Percentiles rank a stretch among this genome's conserved stretches.
Conservation (phyloP, 2,329 filamentous ascomycete genomes). For the Ceratocystis ficicola region DNA sequence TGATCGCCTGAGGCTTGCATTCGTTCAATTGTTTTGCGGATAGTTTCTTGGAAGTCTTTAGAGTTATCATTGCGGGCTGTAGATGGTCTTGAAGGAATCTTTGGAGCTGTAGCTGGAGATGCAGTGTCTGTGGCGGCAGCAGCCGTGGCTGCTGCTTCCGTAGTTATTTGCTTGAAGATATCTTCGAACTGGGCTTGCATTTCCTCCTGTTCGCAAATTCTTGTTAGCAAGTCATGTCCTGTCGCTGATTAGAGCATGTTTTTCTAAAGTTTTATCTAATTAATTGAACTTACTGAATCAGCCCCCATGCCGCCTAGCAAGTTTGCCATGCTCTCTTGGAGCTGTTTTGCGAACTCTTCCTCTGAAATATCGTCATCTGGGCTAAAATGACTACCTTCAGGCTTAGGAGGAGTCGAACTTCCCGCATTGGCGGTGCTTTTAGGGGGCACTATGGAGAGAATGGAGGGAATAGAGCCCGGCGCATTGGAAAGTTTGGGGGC, state of each 20-base stretch:
- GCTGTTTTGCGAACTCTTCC: conserved; percentile 21
- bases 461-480: conserved; percentile 6
- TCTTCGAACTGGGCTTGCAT: conserved; percentile 69
- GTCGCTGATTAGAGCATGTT: background rate
- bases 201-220: conserved; percentile 14
- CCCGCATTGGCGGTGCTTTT: conserved; percentile 26
- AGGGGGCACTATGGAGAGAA: conserved; percentile 31
- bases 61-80: conserved; percentile 31
- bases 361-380: conserved; percentile 21
- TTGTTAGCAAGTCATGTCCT: background rate
- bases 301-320: conserved; percentile 20
- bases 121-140: conserved; percentile 25
- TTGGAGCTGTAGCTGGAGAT: conserved; percentile 26
- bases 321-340: conserved; percentile 21
- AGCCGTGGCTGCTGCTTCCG: conserved; percentile 27
- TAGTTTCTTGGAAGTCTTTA: conserved; percentile 81
- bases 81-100: conserved; percentile 32
- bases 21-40: conserved; percentile 85
- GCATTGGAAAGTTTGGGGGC: conserved; percentile 30
- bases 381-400: background rate
- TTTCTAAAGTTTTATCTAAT: background rate
- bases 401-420: background rate
- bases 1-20: conserved; percentile 84
- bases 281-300: conserved; percentile 18
- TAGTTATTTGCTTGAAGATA: conserved; percentile 58